Base-by-base conservation (phyloP, 176 grass and related monocot genomes). In the Zoysia japonica region DNA sequence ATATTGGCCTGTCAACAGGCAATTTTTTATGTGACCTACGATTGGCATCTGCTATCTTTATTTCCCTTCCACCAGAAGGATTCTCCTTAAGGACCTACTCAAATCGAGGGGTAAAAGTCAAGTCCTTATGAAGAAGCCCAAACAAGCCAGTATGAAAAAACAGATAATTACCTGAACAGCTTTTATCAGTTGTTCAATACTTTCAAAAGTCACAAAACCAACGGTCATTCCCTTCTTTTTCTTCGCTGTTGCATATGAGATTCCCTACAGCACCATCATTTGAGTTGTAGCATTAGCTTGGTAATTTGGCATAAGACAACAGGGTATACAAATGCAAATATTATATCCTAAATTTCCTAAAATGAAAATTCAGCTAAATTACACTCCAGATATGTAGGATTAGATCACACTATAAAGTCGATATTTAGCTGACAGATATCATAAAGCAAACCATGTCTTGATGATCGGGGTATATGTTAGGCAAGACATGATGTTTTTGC, bases 181-280 rank as follows among this genome's bases (percentile, higher is more conserved):
- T 72, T 78, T 76, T 83, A 37, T 91, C 59, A 99, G 56, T 65
- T 90, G 92, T 63, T 91, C 86, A 10, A 75, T 67, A 77, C 36
- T 93, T 52, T 93, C 88, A 84, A 93, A 99, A 28, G 74, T 89
- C 67, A 93, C 90, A 80, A 99, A 98, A 75, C 92, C 90, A 83
- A 99, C 96, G 36, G 88, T 54, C 96, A 99, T 99, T 82, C 92
- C 96, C 76, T 85, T 95, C 75, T 94, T 98, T 75, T 98, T 98
- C 84, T 93, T 99, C 7, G 82, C 83, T 49, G 79, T 80, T 59
- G 81, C 87, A 68, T 85, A 95, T 1, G 67, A 90, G 70, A 99
- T 84, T 80, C 77, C 90, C 96, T 95, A 78, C 63, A 90, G 71
- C 82, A 72, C 14, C 50, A 61, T 66, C 6, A 76, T 57, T 59